Evolutionary conservation across 2,329 filamentous ascomycete species (phyloP).

Genomic region (Dothideomycetes sp.): DNA sequence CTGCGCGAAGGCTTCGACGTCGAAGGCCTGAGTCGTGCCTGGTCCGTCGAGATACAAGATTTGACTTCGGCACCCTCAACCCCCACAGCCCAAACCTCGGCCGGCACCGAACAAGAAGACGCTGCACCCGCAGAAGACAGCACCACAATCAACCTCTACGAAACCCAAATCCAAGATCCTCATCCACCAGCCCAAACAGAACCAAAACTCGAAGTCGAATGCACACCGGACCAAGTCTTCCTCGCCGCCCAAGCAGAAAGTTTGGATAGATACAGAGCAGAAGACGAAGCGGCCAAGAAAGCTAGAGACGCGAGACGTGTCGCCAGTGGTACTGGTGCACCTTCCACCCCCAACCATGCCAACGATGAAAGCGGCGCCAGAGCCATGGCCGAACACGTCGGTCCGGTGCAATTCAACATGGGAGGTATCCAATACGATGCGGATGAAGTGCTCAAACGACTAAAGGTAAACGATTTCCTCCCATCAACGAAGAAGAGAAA

Average conservation of each 20-base stretch:
- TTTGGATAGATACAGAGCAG: slow-evolving; percentile 55
- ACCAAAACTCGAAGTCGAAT: slow-evolving; percentile 26
- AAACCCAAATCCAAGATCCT: slow-evolving; percentile 24
- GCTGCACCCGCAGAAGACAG: slow-evolving; percentile 12
- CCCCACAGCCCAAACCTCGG: background rate
- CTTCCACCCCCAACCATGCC: background rate
- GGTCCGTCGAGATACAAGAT: slow-evolving; percentile 38
- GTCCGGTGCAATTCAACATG: slow-evolving; percentile 95
- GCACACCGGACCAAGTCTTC: slow-evolving; percentile 27
- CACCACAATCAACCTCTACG: slow-evolving; percentile 24
- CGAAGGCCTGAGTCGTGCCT: slow-evolving; percentile 73
- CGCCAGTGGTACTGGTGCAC: slow-evolving; percentile 15
- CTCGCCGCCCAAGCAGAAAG: slow-evolving; percentile 54
- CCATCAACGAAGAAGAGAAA: background rate
- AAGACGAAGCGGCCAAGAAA: slow-evolving; percentile 47
- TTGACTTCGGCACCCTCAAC: slow-evolving; percentile 1
- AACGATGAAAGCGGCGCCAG: slow-evolving; percentile 26
- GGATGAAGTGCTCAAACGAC: slow-evolving; percentile 79
- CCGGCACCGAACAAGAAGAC: slow-evolving; percentile 15
- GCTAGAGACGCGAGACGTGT: slow-evolving; percentile 18
- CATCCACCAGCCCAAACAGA: slow-evolving; percentile 21
- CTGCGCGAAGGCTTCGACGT: slow-evolving; percentile 87
- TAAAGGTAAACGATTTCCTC: slow-evolving; percentile 52
- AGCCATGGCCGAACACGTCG: slow-evolving; percentile 67
- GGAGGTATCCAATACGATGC: slow-evolving; percentile 86